These are phyloP conservation scores for Chrysoporthe puriensis DNA, from an alignment of 2,329 filamentous ascomycete genomes.

Conservation along the genomic window DNA sequence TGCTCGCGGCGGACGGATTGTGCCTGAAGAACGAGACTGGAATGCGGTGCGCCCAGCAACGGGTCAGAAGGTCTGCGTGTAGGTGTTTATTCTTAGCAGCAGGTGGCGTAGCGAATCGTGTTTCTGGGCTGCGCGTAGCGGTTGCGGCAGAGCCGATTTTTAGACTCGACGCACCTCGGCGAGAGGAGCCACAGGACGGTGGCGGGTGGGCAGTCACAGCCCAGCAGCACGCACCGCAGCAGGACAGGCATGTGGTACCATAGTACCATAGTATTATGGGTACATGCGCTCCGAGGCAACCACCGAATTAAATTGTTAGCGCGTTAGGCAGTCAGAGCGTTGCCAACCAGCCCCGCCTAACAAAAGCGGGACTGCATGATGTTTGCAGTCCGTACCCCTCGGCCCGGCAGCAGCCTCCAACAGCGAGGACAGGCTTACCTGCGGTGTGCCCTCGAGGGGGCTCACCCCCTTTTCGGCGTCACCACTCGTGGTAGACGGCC, in stretches of 20 bases:
- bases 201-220: neutral
- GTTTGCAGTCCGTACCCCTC: neutral
- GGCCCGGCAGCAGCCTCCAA: neutral
- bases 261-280: too few relatives aligned
- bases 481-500: neutral
- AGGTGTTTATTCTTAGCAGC: conserved; percentile 19
- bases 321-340: neutral
- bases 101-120: conserved; percentile 12
- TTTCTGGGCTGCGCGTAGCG: neutral
- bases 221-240: neutral
- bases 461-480: neutral
- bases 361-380: neutral
- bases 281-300: neutral
- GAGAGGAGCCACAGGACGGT: neutral
- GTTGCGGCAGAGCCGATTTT: conserved; percentile 10
- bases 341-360: neutral
- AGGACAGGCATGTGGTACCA: too few relatives aligned
- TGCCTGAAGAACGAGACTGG: neutral
- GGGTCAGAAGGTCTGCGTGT: neutral
- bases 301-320: conserved; percentile 10
- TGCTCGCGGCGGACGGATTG: neutral
- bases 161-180: neutral
- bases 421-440: neutral
- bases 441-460: neutral
- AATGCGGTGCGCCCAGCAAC: conserved; percentile 17